Evolutionary conservation across 352 stramenopile species (phyloP), one percentile per base, ranked within the genome.

Genomic region (Pythium periplocum): DNA sequence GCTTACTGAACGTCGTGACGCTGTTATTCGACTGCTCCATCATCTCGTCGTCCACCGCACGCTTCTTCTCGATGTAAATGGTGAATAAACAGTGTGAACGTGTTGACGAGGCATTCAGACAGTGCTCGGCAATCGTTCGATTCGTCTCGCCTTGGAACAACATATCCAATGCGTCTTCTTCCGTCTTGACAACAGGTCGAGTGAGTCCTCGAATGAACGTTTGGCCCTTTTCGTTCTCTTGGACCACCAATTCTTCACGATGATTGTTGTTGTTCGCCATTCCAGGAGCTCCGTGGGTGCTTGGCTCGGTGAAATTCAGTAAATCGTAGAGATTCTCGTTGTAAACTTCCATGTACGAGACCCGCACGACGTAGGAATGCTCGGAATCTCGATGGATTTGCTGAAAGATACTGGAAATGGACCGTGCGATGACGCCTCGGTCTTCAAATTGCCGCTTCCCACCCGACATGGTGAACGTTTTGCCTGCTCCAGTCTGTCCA

Each of bases 271-370:
- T 55, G 30, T 71, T 64, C n/a, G 57, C 57, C 52, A 54, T 11
- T 45, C 46, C 39, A 50, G 40, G 31, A 32, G 45, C 33, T 8
- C 10, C 35, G 11, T 17, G 40, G 9, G n/a, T 31, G 45, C 34
- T 51, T 26, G 17, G 17, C 36, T 62, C 61, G 26, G 51, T 53
- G 31, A 64, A 61, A 6, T 63, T 75, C n/a, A 97, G 67, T 58
- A 97, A 57, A 64, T 97, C 88, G 52, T 78, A 90, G 9, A 95
- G 54, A 34, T 81, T 76, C 51, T 97, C 87, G 60, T 97, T 97
- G 75, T 95, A 95, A 6, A 96, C 85, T 58, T 96, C 83, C n/a
- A 96, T 66, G 61, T 90, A 95, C 26, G 73, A 90, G 38, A 86
- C 77, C 34, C 69, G 84, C 35, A 94, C 64, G 1, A 55, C 61